A percentile compares a stretch with the other conserved stretches of the same genome.
phyloP scores from a whole-genome alignment of 148 eudicot species.

The Dysphania ambrosioides region DNA sequence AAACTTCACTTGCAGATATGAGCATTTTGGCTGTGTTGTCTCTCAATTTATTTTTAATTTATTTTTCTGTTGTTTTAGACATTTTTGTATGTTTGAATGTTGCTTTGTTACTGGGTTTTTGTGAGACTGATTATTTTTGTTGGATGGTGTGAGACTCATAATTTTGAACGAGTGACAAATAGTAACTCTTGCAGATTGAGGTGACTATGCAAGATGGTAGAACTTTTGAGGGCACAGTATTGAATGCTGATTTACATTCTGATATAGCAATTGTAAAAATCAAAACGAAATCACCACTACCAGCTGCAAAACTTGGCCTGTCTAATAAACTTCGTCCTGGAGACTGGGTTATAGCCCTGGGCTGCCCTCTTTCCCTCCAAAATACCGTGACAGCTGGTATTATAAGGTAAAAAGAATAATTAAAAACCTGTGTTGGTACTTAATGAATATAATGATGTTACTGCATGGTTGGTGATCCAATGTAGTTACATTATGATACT shows the following conservation, averaged over 20 bases:
- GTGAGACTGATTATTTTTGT: neutral
- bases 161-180: neutral
- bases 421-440: neutral
- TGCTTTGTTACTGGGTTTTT: neutral
- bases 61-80: no score
- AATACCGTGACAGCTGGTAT: slow-evolving; percentile 97
- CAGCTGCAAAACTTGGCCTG: slow-evolving; percentile 73
- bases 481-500: no score
- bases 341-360: slow-evolving; percentile 95
- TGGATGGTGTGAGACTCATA: neutral
- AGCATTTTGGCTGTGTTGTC: neutral
- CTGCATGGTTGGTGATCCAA: neutral
- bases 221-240: slow-evolving; percentile 76
- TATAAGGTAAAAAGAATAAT: slow-evolving; percentile 50
- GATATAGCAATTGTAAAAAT: slow-evolving; percentile 88
- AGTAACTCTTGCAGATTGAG: slow-evolving; percentile 55
- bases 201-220: slow-evolving; percentile 98
- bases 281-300: slow-evolving; percentile 80
- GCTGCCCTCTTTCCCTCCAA: slow-evolving; percentile 90
- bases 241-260: slow-evolving; percentile 90
- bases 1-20: neutral
- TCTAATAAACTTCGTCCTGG: slow-evolving; percentile 94
- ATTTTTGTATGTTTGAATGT: neutral
- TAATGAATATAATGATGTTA: neutral
- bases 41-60: neutral